Percentiles rank a stretch among this genome's conserved stretches.
Conservation (phyloP, 2,329 filamentous ascomycete species). For the Apiospora arundinis region DNA sequence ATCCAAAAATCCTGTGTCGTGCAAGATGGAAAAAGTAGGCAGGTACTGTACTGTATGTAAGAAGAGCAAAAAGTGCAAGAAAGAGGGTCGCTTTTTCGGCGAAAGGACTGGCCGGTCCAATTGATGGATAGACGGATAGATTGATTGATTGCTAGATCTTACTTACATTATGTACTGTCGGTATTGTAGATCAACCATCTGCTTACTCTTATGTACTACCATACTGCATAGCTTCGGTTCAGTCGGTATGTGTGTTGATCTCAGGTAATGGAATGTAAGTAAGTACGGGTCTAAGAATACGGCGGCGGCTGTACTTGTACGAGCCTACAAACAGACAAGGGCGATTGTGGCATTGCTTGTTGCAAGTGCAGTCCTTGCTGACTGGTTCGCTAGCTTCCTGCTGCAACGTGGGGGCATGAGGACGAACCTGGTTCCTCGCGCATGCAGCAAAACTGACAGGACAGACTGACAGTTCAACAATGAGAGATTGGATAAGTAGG, state of each 20-base stretch:
- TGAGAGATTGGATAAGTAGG: neutral
- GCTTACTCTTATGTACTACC: too few relatives aligned
- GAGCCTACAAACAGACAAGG: too few relatives aligned
- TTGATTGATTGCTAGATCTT: too few relatives aligned
- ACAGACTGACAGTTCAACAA: neutral
- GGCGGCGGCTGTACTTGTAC: neutral
- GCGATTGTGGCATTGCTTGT: slow-evolving; percentile 15
- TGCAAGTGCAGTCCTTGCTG: neutral
- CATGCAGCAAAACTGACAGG: neutral
- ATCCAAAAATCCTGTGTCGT: neutral
- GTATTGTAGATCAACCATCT: too few relatives aligned
- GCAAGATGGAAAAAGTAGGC: neutral
- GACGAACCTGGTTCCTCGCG: neutral
- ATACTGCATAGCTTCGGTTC: too few relatives aligned
- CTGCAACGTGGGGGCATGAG: slow-evolving; percentile 15
- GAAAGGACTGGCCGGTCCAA: neutral
- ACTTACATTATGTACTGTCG: too few relatives aligned
- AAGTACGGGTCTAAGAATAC: neutral
- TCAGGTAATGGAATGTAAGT: too few relatives aligned
- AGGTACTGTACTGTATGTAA: neutral
- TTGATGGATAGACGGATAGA: neutral
- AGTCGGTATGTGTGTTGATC: too few relatives aligned
- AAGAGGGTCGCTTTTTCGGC: neutral
- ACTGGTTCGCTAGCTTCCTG: neutral
- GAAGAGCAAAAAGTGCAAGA: neutral